Evolutionary conservation across 768 basidiomycete species (phyloP), one percentile per base, ranked within the genome.

Genomic region (Baorangia bicolor): DNA sequence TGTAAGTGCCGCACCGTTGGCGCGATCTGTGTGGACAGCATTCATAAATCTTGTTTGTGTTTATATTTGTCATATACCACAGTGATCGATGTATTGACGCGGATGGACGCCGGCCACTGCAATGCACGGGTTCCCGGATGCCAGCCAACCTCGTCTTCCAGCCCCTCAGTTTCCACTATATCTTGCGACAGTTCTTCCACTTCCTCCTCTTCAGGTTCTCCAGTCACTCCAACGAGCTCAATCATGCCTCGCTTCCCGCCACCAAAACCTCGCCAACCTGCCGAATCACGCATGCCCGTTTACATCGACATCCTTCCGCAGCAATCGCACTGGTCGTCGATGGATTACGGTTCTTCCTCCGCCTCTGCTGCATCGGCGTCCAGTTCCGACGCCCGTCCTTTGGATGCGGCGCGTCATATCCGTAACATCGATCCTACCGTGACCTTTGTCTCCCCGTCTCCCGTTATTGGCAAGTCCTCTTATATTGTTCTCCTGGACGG

Each of bases 381-480:
- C 23, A 33, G 14, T 42, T 23, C 52, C 18, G 23, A 47, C 51
- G 1, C 34, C 1, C 50, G 55, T n/a, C 43, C 60, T 31, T 18
- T 49, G 3, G 68, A 61, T 25, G 69, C 74, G 35, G 75, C 84
- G 38, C 85, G 86, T 31, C 78, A 76, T 23, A 73, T 90, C 50
- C 72, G 71, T 12, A 71, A 77, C 41, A 87, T 90, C 59, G 84
- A 90, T 62, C 85, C 87, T 0, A 84, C 83, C 2, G 77, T 90
- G 27, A 85, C 87, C 20, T 83, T 90, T 59, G 66, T 81, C 31
- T 81, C 86, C 5, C 77, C 69, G 3, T 69, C 76, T 2, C 62
- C 74, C 5, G 73, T 86, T 33, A 64, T 71, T 11, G 85, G 85
- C 28, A 76, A 77, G 30, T 85, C 84, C 1, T 74, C 74, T 31